These are phyloP conservation scores for Dactylis glomerata DNA, from an alignment of 176 grass and related monocot species.

Conservation along the genomic window DNA sequence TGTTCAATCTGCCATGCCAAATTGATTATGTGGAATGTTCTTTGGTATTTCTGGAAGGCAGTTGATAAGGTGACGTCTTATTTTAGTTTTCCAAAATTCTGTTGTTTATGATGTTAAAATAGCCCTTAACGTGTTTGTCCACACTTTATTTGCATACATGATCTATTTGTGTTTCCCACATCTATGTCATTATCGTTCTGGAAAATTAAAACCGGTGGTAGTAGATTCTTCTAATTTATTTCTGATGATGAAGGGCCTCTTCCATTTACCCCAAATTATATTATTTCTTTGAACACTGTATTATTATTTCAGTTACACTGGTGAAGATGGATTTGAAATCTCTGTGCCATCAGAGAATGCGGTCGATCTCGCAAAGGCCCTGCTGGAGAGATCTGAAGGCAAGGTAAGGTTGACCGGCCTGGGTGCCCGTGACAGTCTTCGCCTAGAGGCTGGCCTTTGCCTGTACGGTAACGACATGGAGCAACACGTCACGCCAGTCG, in stretches of 20 bases:
- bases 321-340: conserved; percentile 98
- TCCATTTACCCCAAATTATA: neutral
- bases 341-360: conserved; percentile 91
- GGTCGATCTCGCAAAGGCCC: conserved; percentile 75
- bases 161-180: neutral
- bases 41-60: neutral
- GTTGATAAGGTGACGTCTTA: neutral
- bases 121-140: neutral
- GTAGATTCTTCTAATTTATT: neutral
- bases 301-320: conserved; percentile 76
- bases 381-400: conserved; percentile 87
- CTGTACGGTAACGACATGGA: conserved; percentile 97
- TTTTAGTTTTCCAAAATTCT: neutral
- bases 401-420: conserved; percentile 84
- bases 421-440: conserved; percentile 94
- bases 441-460: conserved; percentile 94
- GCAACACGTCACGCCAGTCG: conserved; percentile 86
- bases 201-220: neutral
- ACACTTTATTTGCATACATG: neutral
- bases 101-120: neutral
- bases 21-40: neutral
- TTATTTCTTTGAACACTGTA: neutral
- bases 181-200: neutral
- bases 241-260: neutral
- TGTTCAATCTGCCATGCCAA: neutral